Conservation (phyloP, 805 yeast genomes). For the Candida silvicultrix region DNA sequence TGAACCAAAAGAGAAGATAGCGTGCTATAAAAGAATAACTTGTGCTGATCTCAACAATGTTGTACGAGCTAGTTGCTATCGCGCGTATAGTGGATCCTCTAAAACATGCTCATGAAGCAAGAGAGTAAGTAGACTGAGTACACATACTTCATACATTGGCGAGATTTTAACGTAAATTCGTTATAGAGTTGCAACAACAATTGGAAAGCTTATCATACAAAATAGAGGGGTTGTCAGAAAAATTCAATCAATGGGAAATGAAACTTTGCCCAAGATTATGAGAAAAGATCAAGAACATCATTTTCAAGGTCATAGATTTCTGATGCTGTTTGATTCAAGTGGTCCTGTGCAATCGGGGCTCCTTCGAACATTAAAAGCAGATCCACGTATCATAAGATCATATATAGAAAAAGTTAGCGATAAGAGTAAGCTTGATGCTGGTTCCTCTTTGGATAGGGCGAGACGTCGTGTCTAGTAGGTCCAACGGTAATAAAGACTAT, state of each 20-base stretch:
- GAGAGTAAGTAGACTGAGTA: constrained; percentile 34
- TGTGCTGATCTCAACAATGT: no score
- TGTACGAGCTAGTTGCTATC: constrained; percentile 85
- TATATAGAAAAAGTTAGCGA: constrained; percentile 58
- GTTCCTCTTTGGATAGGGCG: constrained; percentile 47
- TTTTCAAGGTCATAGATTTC: constrained; percentile 84
- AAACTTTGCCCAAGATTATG: constrained; percentile 73
- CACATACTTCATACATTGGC: no score
- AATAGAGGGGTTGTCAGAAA: constrained; percentile 94
- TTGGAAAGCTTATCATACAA: constrained; percentile 75
- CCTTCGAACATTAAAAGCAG: constrained; percentile 70
- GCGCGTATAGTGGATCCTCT: constrained; percentile 69
- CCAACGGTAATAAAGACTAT: neutral
- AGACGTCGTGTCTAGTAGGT: neutral
- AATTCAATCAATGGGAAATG: constrained; percentile 72
- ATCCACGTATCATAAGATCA: constrained; percentile 86
- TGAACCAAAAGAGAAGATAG: no score
- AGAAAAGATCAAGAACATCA: constrained; percentile 84
- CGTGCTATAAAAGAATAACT: no score
- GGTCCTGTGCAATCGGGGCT: constrained; percentile 84
- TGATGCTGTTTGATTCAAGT: constrained; percentile 82
- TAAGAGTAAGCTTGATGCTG: constrained; percentile 42
- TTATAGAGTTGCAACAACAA: constrained; percentile 44
- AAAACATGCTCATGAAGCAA: constrained; percentile 52
- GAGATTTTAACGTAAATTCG: neutral